phyloP scores from a whole-genome alignment of 2,329 filamentous ascomycete genomes.

The Cladophialophora carrionii region DNA sequence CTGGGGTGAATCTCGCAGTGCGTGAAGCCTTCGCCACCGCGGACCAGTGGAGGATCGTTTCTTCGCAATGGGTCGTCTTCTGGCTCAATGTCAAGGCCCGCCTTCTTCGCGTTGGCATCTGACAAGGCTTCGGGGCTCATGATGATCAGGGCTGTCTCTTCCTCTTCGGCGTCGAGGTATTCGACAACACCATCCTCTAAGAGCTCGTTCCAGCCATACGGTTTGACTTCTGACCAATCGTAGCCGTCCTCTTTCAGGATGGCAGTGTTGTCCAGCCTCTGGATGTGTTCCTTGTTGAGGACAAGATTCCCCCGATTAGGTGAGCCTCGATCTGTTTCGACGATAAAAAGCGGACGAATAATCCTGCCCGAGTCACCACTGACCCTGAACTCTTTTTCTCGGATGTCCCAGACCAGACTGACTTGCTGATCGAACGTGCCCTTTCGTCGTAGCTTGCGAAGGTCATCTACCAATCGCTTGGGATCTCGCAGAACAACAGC shows the following conservation, averaged over 20 bases:
- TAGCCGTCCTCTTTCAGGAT: conserved; percentile 61
- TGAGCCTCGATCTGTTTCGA: conserved; percentile 80
- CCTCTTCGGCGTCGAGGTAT: conserved; percentile 96
- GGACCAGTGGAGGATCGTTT: conserved; percentile 84
- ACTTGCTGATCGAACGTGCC: conserved; percentile 89
- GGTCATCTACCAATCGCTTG: conserved; percentile 76
- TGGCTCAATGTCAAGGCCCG: conserved; percentile 66
- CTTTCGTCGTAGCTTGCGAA: conserved; percentile 75
- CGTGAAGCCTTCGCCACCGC: conserved; percentile 87
- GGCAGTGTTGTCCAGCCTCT: conserved; percentile 63
- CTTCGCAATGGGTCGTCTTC: conserved; percentile 77
- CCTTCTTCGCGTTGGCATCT: conserved; percentile 70
- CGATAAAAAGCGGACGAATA: conserved; percentile 88
- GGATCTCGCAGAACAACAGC: conserved; percentile 84
- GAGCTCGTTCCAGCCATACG: conserved; percentile 86
- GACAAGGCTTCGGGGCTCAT: conserved; percentile 98
- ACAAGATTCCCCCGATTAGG: conserved; percentile 75
- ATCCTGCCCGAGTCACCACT: conserved; percentile 97
- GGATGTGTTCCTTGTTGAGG: conserved; percentile 81
- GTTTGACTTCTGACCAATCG: conserved; percentile 52
- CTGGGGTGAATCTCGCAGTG: conserved; percentile 99
- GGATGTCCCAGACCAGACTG: conserved; percentile 91
- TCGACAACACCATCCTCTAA: conserved; percentile 85
- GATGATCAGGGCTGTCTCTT: conserved; percentile 98
- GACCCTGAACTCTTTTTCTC: conserved; percentile 97